Conservation (phyloP, 345 rosid species). For the Eutrema yunnanense region DNA sequence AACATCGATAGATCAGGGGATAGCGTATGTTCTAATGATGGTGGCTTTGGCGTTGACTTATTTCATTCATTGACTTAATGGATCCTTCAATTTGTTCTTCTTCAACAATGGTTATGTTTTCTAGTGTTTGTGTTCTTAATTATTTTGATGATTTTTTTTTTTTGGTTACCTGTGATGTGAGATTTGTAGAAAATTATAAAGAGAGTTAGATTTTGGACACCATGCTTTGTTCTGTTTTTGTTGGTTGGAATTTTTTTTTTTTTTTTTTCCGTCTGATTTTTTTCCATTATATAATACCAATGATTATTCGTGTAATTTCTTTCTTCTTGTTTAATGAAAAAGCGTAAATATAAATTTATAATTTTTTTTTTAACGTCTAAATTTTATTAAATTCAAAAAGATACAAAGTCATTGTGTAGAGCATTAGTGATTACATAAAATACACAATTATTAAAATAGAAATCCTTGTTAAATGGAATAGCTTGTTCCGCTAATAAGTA, state of each 20-base stretch:
- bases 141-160: background rate
- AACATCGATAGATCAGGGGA: constrained; percentile 74
- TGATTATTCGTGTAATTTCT: background rate
- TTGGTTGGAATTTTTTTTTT: no score
- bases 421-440: no score
- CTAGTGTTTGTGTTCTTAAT: constrained; percentile 10
- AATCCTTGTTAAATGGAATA: no score
- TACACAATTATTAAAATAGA: no score
- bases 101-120: constrained; percentile 8
- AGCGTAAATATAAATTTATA: background rate
- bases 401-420: no score
- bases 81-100: constrained; percentile 5
- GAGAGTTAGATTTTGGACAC: constrained; percentile 11
- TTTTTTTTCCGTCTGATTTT: no score
- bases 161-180: background rate
- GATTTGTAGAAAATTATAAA: constrained; percentile 12
- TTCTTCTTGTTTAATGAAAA: background rate
- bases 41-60: constrained; percentile 84
- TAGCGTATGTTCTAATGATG: constrained; percentile 79
- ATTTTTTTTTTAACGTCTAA: no score
- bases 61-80: constrained; percentile 46
- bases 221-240: constrained; percentile 13
- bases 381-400: no score
- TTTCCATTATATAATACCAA: no score
- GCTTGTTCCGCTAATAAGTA: no score